These are phyloP conservation scores for Fusarium devonianum DNA, from an alignment of 2,329 filamentous ascomycete genomes.

Conservation along the genomic window DNA sequence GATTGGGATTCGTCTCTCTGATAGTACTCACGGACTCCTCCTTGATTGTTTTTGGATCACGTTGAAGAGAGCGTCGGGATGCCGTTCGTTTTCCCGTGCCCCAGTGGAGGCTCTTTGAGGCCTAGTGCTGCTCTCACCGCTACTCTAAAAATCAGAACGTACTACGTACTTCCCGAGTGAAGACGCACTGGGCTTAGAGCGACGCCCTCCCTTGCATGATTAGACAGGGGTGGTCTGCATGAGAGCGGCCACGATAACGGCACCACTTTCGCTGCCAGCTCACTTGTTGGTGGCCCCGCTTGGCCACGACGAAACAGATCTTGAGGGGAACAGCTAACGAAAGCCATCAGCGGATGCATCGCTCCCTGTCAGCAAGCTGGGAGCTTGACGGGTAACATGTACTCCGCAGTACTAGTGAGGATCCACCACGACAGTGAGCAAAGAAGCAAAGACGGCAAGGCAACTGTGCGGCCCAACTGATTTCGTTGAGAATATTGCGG, in stretches of 20 bases:
- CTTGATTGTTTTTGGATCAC: conserved; percentile 11
- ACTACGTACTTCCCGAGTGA: conserved; percentile 36
- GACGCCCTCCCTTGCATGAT: conserved; percentile 34
- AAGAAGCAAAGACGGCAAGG: conserved; percentile 22
- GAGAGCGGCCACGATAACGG: conserved; percentile 34
- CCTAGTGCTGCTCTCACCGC: conserved; percentile 41
- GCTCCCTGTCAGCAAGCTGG: conserved; percentile 36
- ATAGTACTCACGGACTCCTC: conserved; percentile 6
- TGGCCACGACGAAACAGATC: conserved; percentile 39
- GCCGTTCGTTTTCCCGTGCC: conserved; percentile 20
- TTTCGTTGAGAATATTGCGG: conserved; percentile 40
- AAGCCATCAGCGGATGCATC: conserved; percentile 33
- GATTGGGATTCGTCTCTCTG: conserved; percentile 17
- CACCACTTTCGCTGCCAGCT: conserved; percentile 41
- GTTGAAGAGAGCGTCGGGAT: conserved; percentile 18
- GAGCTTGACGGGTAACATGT: conserved; percentile 32
- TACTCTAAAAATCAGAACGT: conserved; percentile 33
- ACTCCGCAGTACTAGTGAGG: conserved; percentile 38
- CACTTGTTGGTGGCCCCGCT: conserved; percentile 37
- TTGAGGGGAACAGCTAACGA: conserved; percentile 34
- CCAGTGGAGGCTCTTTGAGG: conserved; percentile 36
- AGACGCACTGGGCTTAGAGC: conserved; percentile 32
- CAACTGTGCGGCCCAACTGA: conserved; percentile 31
- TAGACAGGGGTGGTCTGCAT: conserved; percentile 32
- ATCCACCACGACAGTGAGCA: conserved; percentile 34